These are phyloP conservation scores for Syzygium oleosum DNA, from an alignment of 345 rosid genomes.

Conservation along the genomic window DNA sequence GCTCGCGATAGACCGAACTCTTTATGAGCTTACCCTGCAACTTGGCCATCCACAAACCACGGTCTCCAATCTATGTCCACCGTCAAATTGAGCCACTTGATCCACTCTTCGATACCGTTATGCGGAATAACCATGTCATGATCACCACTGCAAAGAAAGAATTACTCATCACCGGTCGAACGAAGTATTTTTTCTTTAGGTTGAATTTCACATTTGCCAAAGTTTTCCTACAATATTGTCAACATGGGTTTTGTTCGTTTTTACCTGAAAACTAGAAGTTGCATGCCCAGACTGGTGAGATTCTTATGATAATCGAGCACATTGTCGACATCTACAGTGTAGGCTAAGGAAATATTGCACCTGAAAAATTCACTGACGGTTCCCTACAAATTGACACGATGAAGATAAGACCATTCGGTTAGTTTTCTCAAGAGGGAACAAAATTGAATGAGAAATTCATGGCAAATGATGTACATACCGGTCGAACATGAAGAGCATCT, in stretches of 20 bases:
- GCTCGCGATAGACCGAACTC: neutral
- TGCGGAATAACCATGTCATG: conserved; percentile 26
- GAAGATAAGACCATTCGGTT: neutral
- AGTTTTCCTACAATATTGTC: neutral
- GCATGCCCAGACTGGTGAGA: conserved; percentile 11
- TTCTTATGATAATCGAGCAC: conserved; percentile 8
- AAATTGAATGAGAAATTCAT: too few relatives aligned
- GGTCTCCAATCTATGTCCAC: conserved; percentile 12
- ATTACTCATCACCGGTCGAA: neutral
- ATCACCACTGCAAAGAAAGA: conserved; percentile 20
- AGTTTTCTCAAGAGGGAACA: neutral
- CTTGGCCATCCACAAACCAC: conserved; percentile 22
- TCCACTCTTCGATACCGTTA: conserved; percentile 23
- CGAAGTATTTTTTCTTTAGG: neutral
- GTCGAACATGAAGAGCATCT: conserved; percentile 17
- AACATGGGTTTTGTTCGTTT: too few relatives aligned
- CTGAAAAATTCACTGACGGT: conserved; percentile 10
- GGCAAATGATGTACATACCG: conserved; percentile 1
- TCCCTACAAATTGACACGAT: conserved; percentile 9
- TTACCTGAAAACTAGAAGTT: conserved; percentile 17
- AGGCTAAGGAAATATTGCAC: conserved; percentile 14
- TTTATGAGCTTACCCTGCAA: conserved; percentile 24
- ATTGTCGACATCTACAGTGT: conserved; percentile 1
- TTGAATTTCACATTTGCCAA: neutral
- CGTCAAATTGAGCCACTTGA: conserved; percentile 11